Base-by-base conservation (phyloP, 495 filamentous ascomycete genomes). In the Penicillium canariense region DNA sequence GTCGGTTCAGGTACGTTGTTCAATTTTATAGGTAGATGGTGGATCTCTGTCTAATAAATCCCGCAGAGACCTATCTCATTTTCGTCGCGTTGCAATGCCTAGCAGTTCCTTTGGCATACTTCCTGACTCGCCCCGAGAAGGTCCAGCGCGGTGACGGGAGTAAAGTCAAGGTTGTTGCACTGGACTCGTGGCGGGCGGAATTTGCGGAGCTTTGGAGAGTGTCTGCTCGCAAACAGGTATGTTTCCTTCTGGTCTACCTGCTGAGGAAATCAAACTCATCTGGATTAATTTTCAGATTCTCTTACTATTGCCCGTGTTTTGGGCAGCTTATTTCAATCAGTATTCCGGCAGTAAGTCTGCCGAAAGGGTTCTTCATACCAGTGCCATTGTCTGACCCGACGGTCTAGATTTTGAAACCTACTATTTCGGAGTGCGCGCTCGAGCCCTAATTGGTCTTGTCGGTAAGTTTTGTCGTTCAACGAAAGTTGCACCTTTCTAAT, bases 51-150 rank as follows among this genome's bases (percentile, higher is more conserved):
- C 44, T 12, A 39, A 10, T 2, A 11, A 8, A 10, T 18, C 5
- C 18, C 26, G 15, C 28, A 67, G 63, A 67, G 47, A 81, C 82
- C 0, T 85, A 82, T 58, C 64, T 84, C 5, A 71, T 83, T 11
- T 86, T 87, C 52, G 80, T 87, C 32, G 79, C 78, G 2, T 62
- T 86, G 2, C 83, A 87, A 66, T 78, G 78, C 32, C 59, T 77
- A 5, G 80, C 81, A 0, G 78, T 77, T 0, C 65, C 82, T 15
- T 67, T 83, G 0, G 83, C 71, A 0, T 63, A 83, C 11, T 65
- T 86, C 5, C 64, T 86, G 2, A 81, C 78, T n/a, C 64, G 54
- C 2, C 83, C 84, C 0, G 62, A 68, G 5, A 72, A 80, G 20
- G 84, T 86, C 0, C 74, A 85, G 55, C 73, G 84, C 1, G 66